phyloP scores from a whole-genome alignment of 2,329 filamentous ascomycete species.

The Cryphonectria nitschkei region DNA sequence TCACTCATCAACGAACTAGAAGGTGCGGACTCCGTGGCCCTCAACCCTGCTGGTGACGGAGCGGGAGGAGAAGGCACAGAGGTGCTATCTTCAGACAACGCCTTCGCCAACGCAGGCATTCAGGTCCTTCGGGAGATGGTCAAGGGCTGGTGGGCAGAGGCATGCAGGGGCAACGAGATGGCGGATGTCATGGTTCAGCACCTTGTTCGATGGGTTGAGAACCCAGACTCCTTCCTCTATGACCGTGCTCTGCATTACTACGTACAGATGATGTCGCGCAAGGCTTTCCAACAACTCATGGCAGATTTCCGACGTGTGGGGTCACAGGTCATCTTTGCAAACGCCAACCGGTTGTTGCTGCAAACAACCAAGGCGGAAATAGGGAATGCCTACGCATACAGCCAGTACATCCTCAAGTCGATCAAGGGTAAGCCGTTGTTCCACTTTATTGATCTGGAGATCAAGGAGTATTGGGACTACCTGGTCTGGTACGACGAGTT shows the following conservation, averaged over 20 bases:
- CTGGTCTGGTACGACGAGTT: slow-evolving; percentile 99
- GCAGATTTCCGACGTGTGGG: slow-evolving; percentile 94
- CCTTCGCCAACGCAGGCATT: slow-evolving; percentile 90
- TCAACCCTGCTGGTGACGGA: slow-evolving; percentile 75
- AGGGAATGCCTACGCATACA: slow-evolving; percentile 94
- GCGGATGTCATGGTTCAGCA: slow-evolving; percentile 98
- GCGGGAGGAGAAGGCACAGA: slow-evolving; percentile 65
- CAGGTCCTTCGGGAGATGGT: slow-evolving; percentile 96
- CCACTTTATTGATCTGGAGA: slow-evolving; percentile 94
- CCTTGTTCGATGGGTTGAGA: slow-evolving; percentile 95
- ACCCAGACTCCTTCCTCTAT: slow-evolving; percentile 90
- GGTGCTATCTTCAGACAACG: slow-evolving; percentile 80
- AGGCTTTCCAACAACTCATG: slow-evolving; percentile 96
- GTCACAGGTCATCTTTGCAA: slow-evolving; percentile 94
- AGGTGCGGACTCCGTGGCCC: slow-evolving; percentile 81
- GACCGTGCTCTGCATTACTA: slow-evolving; percentile 95
- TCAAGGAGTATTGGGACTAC: slow-evolving; percentile 99
- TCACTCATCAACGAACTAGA: slow-evolving; percentile 97
- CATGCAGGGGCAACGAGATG: slow-evolving; percentile 87
- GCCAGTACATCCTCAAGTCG: slow-evolving; percentile 95
- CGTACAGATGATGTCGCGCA: slow-evolving; percentile 97
- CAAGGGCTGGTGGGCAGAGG: slow-evolving; percentile 97
- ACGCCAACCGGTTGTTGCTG: slow-evolving; percentile 82
- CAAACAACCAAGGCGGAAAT: slow-evolving; percentile 98
- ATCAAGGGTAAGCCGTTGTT: slow-evolving; percentile 96